Conservation (phyloP, 306 rosid genomes). For the barrel medic (Medicago truncatula) region MtrunA17r5.0-ANR NC_053045.1:37848501-37849000, state of each 20-base stretch:
- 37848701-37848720: neutral
- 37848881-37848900: constrained; percentile 99
- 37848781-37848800: neutral
- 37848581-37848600: constrained; percentile 83
- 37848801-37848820: neutral
- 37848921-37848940: constrained; percentile 76
- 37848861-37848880: constrained; percentile 47
- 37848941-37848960: constrained; percentile 65
- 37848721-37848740: neutral
- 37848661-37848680: neutral
- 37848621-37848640: constrained; percentile 15
- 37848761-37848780: neutral
- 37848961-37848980: constrained; percentile 1
- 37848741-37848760: neutral
- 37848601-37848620: constrained; percentile 36
- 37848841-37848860: constrained; percentile 21
- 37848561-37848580: constrained; percentile 99
- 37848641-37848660: constrained; percentile 9
- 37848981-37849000: constrained; percentile 25
- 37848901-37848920: constrained; percentile 90
- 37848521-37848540: constrained; percentile 43
- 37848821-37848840: neutral
- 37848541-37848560: constrained; percentile 95
- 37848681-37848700: neutral
- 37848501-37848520: constrained; percentile 30